These are phyloP conservation scores for Lecanicillium sp. DNA, from an alignment of 2,329 filamentous ascomycete species.

Conservation along the genomic window DNA sequence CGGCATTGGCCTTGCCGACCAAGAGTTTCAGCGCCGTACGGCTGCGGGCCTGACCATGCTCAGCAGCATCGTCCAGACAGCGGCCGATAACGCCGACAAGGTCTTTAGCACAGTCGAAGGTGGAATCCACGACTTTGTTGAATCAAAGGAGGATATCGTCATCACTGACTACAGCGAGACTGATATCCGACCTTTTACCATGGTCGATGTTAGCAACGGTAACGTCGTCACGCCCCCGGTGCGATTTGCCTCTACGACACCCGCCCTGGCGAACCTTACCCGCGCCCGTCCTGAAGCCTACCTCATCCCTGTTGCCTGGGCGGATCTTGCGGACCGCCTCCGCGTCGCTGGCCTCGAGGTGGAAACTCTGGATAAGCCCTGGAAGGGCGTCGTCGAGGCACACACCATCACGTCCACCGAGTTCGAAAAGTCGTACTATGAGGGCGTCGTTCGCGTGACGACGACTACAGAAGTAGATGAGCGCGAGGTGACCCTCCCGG, in stretches of 20 bases:
- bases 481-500: constrained; percentile 15
- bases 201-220: constrained; percentile 17
- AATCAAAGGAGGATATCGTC: constrained; percentile 18
- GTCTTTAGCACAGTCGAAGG: constrained; percentile 18
- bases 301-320: constrained; percentile 21
- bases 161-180: constrained; percentile 17
- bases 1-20: constrained; percentile 21
- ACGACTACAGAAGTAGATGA: constrained; percentile 10
- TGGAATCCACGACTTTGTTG: constrained; percentile 19
- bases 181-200: constrained; percentile 16
- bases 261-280: constrained; percentile 18
- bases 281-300: constrained; percentile 21
- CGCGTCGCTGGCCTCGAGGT: constrained; percentile 17
- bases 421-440: constrained; percentile 16
- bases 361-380: constrained; percentile 13
- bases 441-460: constrained; percentile 18
- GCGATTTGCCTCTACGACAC: constrained; percentile 21
- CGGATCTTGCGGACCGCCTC: constrained; percentile 18
- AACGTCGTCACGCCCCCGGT: constrained; percentile 18
- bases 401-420: constrained; percentile 16
- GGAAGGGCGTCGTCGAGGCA: constrained; percentile 19
- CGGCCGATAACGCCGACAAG: constrained; percentile 18
- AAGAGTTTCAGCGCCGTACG: constrained; percentile 22
- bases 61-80: constrained; percentile 19
- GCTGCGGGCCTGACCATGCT: constrained; percentile 20